phyloP scores from a whole-genome alignment of 106 monocot genomes.

The Dendrobium catenatum region DNA sequence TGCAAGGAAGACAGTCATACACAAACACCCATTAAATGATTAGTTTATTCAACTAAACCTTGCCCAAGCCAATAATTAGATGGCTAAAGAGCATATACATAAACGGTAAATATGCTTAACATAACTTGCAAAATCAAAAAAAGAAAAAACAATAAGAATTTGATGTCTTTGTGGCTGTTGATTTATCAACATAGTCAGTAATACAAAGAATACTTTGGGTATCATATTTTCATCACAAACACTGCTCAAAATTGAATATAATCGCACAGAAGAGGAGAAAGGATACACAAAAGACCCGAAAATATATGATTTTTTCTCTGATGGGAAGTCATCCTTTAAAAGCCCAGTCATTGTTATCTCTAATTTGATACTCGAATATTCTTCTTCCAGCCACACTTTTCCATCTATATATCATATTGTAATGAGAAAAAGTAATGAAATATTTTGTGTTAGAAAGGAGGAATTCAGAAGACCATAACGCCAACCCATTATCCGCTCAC shows the following conservation, averaged over 20 bases:
- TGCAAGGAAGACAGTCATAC: too few relatives aligned
- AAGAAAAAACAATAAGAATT: not conserved
- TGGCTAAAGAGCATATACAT: too few relatives aligned
- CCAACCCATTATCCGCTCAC: not conserved
- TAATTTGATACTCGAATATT: not conserved
- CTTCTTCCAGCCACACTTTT: not conserved
- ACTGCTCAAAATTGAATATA: slow-evolving; percentile 1
- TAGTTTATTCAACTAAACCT: too few relatives aligned
- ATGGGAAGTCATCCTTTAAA: not conserved
- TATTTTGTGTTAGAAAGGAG: too few relatives aligned
- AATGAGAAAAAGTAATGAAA: too few relatives aligned
- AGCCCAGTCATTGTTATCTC: not conserved
- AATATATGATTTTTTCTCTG: not conserved
- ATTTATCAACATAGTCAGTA: not conserved
- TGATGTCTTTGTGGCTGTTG: not conserved
- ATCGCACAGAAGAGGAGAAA: not conserved
- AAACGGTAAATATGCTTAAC: too few relatives aligned
- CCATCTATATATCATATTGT: too few relatives aligned
- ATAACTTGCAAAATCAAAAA: too few relatives aligned
- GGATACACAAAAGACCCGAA: not conserved
- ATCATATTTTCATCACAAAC: not conserved
- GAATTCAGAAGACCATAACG: not conserved
- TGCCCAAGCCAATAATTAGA: too few relatives aligned
- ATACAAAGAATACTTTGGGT: not conserved
- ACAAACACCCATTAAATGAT: too few relatives aligned